Conservation (phyloP, 306 rosid genomes). For the Trichosanthes cucumerina region DNA sequence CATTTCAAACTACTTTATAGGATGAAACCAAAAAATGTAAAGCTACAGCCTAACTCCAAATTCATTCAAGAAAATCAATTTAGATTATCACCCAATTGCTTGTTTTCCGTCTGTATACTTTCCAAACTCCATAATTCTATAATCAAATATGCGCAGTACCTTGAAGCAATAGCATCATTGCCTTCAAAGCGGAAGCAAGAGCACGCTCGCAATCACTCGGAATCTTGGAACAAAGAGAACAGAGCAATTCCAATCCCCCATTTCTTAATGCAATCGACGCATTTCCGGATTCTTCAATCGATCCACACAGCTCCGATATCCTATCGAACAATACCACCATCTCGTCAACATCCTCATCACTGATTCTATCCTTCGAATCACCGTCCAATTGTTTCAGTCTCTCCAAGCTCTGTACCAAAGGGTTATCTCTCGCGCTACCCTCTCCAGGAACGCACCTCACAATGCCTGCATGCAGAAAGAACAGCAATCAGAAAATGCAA, state of each 20-base stretch:
- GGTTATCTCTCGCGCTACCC: slow-evolving; percentile 39
- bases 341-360: slow-evolving; percentile 16
- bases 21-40: background rate
- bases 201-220: slow-evolving; percentile 6
- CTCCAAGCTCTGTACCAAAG: slow-evolving; percentile 50
- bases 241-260: slow-evolving; percentile 52
- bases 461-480: slow-evolving; percentile 30
- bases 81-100: background rate
- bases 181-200: slow-evolving; percentile 41
- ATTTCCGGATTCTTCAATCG: slow-evolving; percentile 31
- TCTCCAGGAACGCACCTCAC: slow-evolving; percentile 68
- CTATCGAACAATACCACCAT: slow-evolving; percentile 26
- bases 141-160: slow-evolving; percentile 24
- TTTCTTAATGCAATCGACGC: slow-evolving; percentile 61
- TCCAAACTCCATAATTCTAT: background rate
- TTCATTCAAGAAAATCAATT: background rate
- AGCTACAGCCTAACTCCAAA: background rate
- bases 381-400: slow-evolving; percentile 30
- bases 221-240: slow-evolving; percentile 48
- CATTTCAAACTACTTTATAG: background rate
- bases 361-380: slow-evolving; percentile 9
- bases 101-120: background rate
- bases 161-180: slow-evolving; percentile 42
- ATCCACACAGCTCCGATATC: slow-evolving; percentile 32
- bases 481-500: background rate